A percentile compares a stretch with the other conserved stretches of the same genome.
Conservation (phyloP, 495 filamentous ascomycete species). For the Sabuloglossum arenarium region DNA sequence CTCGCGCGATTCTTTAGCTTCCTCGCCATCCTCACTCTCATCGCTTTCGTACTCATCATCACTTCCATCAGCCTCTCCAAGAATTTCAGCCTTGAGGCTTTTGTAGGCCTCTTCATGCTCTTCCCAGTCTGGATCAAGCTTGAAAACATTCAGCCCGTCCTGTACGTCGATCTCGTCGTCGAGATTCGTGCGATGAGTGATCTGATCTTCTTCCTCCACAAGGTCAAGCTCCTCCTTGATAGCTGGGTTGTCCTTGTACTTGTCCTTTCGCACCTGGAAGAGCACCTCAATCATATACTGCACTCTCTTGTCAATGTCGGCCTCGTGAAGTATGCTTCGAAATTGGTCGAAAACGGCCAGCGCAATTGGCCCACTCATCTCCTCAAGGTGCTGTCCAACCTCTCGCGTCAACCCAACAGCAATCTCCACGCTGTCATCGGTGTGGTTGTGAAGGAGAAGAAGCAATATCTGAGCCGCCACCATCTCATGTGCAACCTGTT, state of each 20-base stretch:
- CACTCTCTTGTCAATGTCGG: constrained; percentile 84
- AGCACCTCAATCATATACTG: constrained; percentile 98
- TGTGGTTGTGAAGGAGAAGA: constrained; percentile 76
- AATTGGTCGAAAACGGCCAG: constrained; percentile 90
- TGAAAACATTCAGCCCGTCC: constrained; percentile 85
- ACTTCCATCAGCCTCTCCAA: constrained; percentile 72
- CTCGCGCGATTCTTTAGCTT: constrained; percentile 46
- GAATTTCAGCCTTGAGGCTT: constrained; percentile 74
- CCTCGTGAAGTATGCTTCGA: constrained; percentile 81
- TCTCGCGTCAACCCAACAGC: constrained; percentile 80
- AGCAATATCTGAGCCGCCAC: constrained; percentile 78
- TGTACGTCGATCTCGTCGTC: constrained; percentile 67
- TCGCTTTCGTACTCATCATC: constrained; percentile 50
- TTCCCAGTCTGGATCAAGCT: constrained; percentile 76
- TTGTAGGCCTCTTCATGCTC: constrained; percentile 80
- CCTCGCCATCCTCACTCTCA: constrained; percentile 57
- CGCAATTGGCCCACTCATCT: constrained; percentile 73
- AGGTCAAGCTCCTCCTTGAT: constrained; percentile 87
- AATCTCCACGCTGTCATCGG: constrained; percentile 95
- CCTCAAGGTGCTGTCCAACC: constrained; percentile 81
- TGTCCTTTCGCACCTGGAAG: constrained; percentile 90
- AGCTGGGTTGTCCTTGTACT: constrained; percentile 82
- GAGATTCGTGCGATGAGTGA: constrained; percentile 63
- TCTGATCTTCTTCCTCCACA: constrained; percentile 93
- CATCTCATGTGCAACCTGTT: constrained; percentile 88